phyloP scores from a whole-genome alignment of 148 eudicot species.

The Rhododendron ovatum region DNA sequence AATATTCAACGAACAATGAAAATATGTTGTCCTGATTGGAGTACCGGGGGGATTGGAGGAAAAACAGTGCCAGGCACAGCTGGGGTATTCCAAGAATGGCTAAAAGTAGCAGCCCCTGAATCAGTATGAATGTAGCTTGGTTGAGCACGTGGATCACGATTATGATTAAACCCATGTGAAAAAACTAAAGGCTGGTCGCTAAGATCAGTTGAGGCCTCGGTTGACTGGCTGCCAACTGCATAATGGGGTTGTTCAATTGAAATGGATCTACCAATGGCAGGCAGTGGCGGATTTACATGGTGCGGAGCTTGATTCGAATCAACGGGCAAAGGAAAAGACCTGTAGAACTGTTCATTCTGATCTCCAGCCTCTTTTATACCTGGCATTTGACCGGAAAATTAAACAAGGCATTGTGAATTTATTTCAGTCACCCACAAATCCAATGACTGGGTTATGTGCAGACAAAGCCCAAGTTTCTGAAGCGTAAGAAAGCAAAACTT shows the following conservation, averaged over 20 bases:
- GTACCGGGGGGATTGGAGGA: constrained; percentile 54
- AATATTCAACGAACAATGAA: constrained; percentile 14
- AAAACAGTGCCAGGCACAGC: constrained; percentile 48
- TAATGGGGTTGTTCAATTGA: constrained; percentile 46
- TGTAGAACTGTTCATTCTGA: constrained; percentile 24
- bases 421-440: neutral
- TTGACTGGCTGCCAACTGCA: constrained; percentile 38
- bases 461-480: constrained; percentile 1
- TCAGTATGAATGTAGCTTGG: constrained; percentile 41
- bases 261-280: constrained; percentile 38
- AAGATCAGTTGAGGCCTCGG: constrained; percentile 31
- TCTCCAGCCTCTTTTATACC: constrained; percentile 54
- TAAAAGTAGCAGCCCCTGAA: constrained; percentile 38
- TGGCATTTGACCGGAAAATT: constrained; percentile 33
- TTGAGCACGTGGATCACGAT: constrained; percentile 43
- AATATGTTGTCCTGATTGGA: constrained; percentile 62
- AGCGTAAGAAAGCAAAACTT: neutral
- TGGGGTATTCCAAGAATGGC: constrained; percentile 56
- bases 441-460: neutral
- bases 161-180: constrained; percentile 53
- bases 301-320: constrained; percentile 33
- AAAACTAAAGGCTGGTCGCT: constrained; percentile 78
- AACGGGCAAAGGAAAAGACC: constrained; percentile 26
- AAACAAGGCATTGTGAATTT: neutral
- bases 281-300: constrained; percentile 37